Conservation (phyloP, 306 rosid species). For the Comarum palustre region DNA sequence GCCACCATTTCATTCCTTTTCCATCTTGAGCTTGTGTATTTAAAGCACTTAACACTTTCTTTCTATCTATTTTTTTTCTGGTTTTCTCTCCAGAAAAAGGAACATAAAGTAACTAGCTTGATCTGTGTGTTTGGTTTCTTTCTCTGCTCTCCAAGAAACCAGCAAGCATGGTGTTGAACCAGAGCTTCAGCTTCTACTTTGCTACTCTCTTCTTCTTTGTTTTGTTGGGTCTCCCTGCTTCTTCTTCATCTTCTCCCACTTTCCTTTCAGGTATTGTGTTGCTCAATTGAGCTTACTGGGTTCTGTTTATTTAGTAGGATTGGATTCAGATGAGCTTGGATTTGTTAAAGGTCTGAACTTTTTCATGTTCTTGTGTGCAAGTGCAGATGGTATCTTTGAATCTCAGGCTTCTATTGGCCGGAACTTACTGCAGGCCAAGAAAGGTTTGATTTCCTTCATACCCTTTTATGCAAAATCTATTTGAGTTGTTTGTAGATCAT, state of each 20-base stretch:
- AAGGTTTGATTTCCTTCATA: conserved; percentile 38
- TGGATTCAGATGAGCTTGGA: background rate
- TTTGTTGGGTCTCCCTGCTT: conserved; percentile 34
- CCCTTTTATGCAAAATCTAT: background rate
- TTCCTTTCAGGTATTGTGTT: conserved; percentile 52
- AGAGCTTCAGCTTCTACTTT: conserved; percentile 29
- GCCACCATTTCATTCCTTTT: background rate
- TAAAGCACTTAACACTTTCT: background rate
- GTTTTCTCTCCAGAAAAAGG: background rate
- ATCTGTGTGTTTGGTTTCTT: background rate
- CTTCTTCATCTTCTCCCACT: conserved; percentile 52
- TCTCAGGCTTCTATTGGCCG: conserved; percentile 49
- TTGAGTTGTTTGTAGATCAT: background rate
- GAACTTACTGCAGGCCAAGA: conserved; percentile 77
- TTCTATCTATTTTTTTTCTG: background rate
- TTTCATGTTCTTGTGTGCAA: conserved; percentile 16
- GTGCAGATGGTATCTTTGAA: conserved; percentile 54
- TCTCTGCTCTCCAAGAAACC: background rate
- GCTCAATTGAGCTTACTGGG: background rate
- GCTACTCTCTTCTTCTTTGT: conserved; percentile 37
- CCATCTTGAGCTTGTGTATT: background rate
- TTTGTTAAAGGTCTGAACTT: background rate
- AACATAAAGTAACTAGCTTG: background rate
- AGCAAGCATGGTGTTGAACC: conserved; percentile 44
- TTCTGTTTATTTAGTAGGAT: background rate